Conservation (phyloP, 306 rosid genomes). For the Trifolium fragiferum region DNA sequence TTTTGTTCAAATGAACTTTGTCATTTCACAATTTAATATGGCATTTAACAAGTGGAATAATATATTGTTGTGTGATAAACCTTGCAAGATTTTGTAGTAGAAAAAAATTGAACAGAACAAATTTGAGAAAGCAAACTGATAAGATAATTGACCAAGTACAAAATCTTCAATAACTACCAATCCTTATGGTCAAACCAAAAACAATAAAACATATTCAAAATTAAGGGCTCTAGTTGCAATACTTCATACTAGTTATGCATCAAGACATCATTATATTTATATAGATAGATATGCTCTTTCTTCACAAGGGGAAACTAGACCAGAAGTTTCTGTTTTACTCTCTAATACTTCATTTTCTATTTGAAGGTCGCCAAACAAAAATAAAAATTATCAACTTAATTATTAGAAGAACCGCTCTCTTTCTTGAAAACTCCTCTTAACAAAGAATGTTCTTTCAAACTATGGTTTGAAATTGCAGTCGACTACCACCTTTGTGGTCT, state of each 20-base stretch:
- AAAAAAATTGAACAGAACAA: no score
- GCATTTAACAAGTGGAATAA: not conserved
- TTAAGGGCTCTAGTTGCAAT: not conserved
- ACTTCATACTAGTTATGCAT: not conserved
- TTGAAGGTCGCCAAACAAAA: not conserved
- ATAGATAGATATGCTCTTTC: no score
- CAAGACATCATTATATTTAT: not conserved
- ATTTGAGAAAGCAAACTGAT: conserved; percentile 14
- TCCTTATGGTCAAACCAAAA: conserved; percentile 7
- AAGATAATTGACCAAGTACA: not conserved
- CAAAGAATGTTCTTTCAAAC: not conserved
- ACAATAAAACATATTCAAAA: not conserved
- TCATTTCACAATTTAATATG: not conserved
- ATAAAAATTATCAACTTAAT: not conserved
- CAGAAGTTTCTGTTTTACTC: not conserved
- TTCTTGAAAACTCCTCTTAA: conserved; percentile 7
- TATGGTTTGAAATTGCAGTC: not conserved
- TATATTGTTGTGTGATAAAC: not conserved
- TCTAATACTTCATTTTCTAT: not conserved
- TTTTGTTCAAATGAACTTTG: not conserved
- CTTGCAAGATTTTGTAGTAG: no score
- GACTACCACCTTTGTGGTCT: not conserved
- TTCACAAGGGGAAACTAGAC: not conserved
- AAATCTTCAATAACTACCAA: not conserved
- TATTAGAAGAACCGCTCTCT: conserved; percentile 8